These are phyloP conservation scores for Priceomyces haplophilus DNA, from an alignment of 805 yeast genomes.

Conservation along the genomic window DNA sequence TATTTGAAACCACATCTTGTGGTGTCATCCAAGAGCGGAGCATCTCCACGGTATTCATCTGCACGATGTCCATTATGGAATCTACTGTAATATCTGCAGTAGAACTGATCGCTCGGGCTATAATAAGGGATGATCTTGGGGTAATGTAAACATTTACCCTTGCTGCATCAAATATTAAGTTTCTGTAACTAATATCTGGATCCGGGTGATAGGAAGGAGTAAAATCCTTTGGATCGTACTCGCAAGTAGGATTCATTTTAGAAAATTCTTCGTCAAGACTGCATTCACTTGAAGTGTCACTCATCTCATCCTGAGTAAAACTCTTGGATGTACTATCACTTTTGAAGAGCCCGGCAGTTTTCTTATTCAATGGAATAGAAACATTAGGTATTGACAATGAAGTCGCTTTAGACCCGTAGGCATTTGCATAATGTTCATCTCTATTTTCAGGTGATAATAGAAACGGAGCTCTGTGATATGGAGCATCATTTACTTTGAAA, in stretches of 20 bases:
- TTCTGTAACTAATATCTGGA: conserved; percentile 50
- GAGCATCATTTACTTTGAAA: conserved; percentile 69
- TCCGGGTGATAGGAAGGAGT: conserved; percentile 27
- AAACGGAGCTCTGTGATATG: conserved; percentile 78
- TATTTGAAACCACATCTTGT: conserved; percentile 35
- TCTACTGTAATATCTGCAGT: conserved; percentile 40
- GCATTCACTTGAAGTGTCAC: conserved; percentile 1
- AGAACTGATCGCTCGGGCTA: conserved; percentile 35
- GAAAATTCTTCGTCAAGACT: neutral
- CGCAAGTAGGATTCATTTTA: conserved; percentile 18
- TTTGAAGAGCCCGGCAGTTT: conserved; percentile 9
- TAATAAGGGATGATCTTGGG: conserved; percentile 40
- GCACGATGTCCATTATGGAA: conserved; percentile 61
- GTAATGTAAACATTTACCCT: conserved; percentile 45
- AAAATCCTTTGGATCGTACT: conserved; percentile 31
- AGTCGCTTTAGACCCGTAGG: conserved; percentile 53
- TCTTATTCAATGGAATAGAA: conserved; percentile 55
- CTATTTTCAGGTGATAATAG: conserved; percentile 53
- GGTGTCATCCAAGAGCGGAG: conserved; percentile 35
- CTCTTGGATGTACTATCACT: neutral
- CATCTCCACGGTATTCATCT: conserved; percentile 51
- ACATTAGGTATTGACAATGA: conserved; percentile 63
- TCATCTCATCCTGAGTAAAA: neutral
- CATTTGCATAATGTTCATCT: conserved; percentile 44
- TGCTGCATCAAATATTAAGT: conserved; percentile 54